Evolutionary conservation across 352 stramenopile species (phyloP).

Genomic region (Phytophthora melonis): DNA sequence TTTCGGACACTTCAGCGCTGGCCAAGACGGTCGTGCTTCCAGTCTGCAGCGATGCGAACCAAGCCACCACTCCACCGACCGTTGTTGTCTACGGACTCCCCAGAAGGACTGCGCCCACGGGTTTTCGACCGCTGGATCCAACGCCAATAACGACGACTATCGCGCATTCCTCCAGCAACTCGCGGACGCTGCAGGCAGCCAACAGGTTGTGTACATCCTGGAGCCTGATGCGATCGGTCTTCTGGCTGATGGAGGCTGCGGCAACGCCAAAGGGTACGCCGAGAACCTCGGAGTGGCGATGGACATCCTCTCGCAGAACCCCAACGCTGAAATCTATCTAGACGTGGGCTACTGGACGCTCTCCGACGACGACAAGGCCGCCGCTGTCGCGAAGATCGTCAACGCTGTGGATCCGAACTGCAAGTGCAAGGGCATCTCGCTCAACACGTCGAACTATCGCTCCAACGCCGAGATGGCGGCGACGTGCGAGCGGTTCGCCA

Average conservation of each 20-base stretch:
- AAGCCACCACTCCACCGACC: constrained; percentile 31
- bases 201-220: constrained; percentile 64
- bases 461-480: constrained; percentile 43
- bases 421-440: constrained; percentile 54
- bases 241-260: constrained; percentile 50
- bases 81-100: constrained; percentile 71
- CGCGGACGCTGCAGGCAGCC: constrained; percentile 36
- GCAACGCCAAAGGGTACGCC: constrained; percentile 47
- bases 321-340: constrained; percentile 66
- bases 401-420: constrained; percentile 30
- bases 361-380: constrained; percentile 28
- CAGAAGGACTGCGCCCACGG: constrained; percentile 63
- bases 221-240: constrained; percentile 67
- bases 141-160: constrained; percentile 48
- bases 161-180: constrained; percentile 52
- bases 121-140: constrained; percentile 49
- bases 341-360: constrained; percentile 73
- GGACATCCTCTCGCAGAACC: constrained; percentile 53
- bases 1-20: constrained; percentile 28
- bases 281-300: constrained; percentile 60
- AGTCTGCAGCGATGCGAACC: constrained; percentile 16
- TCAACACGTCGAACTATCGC: constrained; percentile 70
- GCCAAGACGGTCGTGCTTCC: constrained; percentile 37
- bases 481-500: constrained; percentile 42
- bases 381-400: constrained; percentile 45